phyloP scores from a whole-genome alignment of 129 eudicot species.

The Arctium lappa region DNA sequence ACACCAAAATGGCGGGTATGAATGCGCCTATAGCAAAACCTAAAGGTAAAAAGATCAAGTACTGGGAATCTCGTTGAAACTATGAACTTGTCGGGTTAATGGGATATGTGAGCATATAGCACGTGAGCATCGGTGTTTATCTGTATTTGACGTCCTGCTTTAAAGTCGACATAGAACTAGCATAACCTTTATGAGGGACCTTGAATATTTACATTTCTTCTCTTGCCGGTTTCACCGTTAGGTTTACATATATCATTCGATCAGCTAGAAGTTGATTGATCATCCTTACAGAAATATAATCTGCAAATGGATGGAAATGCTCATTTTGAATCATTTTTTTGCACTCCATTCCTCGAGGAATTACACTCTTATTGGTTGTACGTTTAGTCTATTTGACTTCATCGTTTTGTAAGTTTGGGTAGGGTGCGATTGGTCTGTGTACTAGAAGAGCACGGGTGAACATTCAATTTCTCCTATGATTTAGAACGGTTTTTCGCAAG shows the following conservation, averaged over 20 bases:
- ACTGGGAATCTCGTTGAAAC: slow-evolving; percentile 63
- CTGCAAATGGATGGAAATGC: neutral
- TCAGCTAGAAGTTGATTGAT: neutral
- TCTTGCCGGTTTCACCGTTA: neutral
- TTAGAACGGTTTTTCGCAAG: no score
- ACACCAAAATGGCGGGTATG: slow-evolving; percentile 93
- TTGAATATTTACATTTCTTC: slow-evolving; percentile 6
- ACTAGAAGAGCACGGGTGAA: no score
- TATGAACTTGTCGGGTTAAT: neutral
- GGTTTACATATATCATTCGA: neutral
- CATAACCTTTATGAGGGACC: slow-evolving; percentile 2
- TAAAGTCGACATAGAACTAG: slow-evolving; percentile 6
- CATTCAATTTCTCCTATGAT: no score
- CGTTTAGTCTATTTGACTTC: no score
- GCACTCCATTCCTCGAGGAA: neutral
- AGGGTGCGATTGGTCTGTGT: no score
- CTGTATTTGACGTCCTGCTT: neutral
- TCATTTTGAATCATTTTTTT: neutral
- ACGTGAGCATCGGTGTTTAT: neutral
- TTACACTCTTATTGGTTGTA: neutral
- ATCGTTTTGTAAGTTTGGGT: no score
- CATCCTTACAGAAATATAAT: neutral
- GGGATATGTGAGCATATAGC: slow-evolving; percentile 6
- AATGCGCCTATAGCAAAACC: slow-evolving; percentile 82
- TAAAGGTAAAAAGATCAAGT: slow-evolving; percentile 92